Conservation (phyloP, 176 grass and related monocot species). For the Triticum urartu region DNA sequence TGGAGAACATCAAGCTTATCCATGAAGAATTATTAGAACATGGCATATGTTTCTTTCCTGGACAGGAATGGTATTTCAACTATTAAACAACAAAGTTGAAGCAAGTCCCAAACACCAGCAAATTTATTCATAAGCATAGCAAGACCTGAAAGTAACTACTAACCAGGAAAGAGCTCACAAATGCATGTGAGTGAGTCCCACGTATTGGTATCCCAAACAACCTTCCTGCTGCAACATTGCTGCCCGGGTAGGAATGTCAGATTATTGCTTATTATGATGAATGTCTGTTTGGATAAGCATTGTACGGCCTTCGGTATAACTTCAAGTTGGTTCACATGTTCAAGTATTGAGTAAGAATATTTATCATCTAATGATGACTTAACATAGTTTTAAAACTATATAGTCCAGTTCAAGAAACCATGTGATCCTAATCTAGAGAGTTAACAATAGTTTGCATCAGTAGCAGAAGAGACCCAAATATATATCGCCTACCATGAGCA, state of each 20-base stretch:
- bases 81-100: conserved; percentile 2
- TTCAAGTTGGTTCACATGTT: neutral
- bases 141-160: conserved; percentile 37
- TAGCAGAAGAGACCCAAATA: neutral
- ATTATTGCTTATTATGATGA: neutral
- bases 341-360: conserved; percentile 7
- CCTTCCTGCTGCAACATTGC: conserved; percentile 89
- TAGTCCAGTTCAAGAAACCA: neutral
- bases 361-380: neutral
- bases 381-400: neutral
- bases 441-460: neutral
- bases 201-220: conserved; percentile 97
- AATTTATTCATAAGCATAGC: neutral
- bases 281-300: neutral
- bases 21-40: neutral
- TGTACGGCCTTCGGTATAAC: neutral
- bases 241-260: conserved; percentile 45
- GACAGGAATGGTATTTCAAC: neutral
- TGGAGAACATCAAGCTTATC: conserved; percentile 17
- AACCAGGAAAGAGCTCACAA: conserved; percentile 93
- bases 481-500: neutral
- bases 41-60: neutral
- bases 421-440: neutral
- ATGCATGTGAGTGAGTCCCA: conserved; percentile 98
- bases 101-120: neutral